Base-by-base conservation (phyloP, 2,329 filamentous ascomycete species). In the Ceratocystis variospora region DNA sequence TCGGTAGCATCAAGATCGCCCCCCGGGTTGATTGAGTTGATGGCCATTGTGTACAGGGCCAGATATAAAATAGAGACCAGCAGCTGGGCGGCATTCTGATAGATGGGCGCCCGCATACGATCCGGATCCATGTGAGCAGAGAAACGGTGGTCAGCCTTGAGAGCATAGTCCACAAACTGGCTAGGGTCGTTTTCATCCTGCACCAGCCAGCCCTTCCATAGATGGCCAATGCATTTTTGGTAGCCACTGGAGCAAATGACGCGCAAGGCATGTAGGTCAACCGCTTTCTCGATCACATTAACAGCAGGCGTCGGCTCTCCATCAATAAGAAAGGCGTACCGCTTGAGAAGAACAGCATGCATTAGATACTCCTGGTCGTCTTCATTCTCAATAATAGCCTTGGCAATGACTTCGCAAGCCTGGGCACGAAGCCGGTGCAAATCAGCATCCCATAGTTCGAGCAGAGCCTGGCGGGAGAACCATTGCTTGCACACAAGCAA, bases 191-290 rank as follows among this genome's bases (percentile, higher is more conserved):
- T 82, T 71, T 96, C 91, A 70, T 96, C 90, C 74, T 99, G 94
- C n/a, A 96, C 86, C 7, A 97, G 80, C 94, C 94, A 99, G 25
- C 94, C 94, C 69, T 86, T 85, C 94, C 94, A 99, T 7, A 99
- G 85, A 73, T 95, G 90, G 69, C 82, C 84, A 72, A 97, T 90
- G 73, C 93, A 97, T 77, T 95, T 96, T 70, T 97, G 94, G 75
- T 97, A 99, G 31, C 94, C 93, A 0, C 90, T 91, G 0, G 89
- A 93, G 1, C 90, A 90, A 69, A 97, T 97, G 61, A 99, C 86
- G 15, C 83, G 81, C 59, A 97, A 79, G 0, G 93, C 90, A 74
- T 99, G 94, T 31, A 97, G 77, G 72, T 99, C 94, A 45, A 97
- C 91, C 0, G 94, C 90, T 72, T 90, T 89, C 75, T 99, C 94